Evolutionary conservation across 495 filamentous ascomycete genomes (phyloP), one percentile per base, ranked within the genome.

Genomic region (Beverwykella pulmonaria): DNA sequence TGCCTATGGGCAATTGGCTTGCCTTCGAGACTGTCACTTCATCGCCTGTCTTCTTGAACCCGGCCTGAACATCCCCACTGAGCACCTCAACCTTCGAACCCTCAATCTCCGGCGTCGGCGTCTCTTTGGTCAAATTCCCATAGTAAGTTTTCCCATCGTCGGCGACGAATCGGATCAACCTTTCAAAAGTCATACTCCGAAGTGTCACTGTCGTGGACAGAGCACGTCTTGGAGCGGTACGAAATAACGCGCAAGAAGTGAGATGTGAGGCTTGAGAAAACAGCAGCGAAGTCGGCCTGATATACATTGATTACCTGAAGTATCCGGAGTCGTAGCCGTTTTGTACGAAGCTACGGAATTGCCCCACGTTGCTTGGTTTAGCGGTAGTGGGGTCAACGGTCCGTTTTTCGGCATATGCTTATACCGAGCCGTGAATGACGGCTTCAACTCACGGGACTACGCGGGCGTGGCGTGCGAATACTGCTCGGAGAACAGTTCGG

Each of bases 11-110:
- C 20, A n/a, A n/a, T 1, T 22, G 4, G 29, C 68, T 59, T 54
- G 73, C 76, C 68, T 76, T 74, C 20, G 69, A 61, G 3, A 78
- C 58, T 25, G 66, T 70, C 2, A 61, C 72, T 9, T 62, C 62
- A 26, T 64, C 55, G 10, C 65, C 69, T 3, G 62, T 67, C 52
- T 66, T 69, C 2, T 39, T 61, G 39, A 65, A 68, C n/a, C 68
- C 68, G 7, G 8, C 20, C 32, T 27, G 17, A 19, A 72, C 23
- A 58, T 61, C 60, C 22, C 69, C 65, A 41, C 47, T 30, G n/a
- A 68, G 50, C 23, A 65, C 53, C 49, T 68, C 54, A 19, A 69
- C 65, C 44, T 48, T 47, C 2, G 26, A 26, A 0, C 69, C 65
- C 49, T 65, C 55, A 49, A 72, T 72, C 39, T 65, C 61, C 47